phyloP scores from a whole-genome alignment of 2,329 filamentous ascomycete genomes.

The Colletotrichum camelliae region DNA sequence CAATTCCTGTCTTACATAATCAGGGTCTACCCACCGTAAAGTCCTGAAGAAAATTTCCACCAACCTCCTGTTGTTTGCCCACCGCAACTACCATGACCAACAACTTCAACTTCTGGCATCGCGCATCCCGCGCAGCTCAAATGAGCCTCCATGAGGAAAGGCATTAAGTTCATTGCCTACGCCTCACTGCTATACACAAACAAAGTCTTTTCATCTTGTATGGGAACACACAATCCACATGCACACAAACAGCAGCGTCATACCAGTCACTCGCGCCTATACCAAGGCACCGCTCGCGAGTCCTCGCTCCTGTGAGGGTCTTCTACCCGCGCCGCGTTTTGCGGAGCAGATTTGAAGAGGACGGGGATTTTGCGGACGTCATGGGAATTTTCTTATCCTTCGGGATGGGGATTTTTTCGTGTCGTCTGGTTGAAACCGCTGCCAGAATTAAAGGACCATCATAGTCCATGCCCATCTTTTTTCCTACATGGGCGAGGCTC shows the following conservation, averaged over 20 bases:
- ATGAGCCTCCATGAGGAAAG: not conserved
- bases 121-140: not conserved
- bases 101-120: not conserved
- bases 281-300: constrained; percentile 5
- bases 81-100: not conserved
- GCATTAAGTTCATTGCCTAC: not conserved
- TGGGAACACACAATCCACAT: not conserved
- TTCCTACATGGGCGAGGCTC: constrained; percentile 56
- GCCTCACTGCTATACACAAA: not conserved
- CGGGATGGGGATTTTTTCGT: too few species aligned
- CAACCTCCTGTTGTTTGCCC: accelerated
- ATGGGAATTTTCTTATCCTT: not conserved
- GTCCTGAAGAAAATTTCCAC: not conserved
- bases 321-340: constrained; percentile 23
- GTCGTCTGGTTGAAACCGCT: constrained; percentile 28
- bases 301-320: constrained; percentile 17
- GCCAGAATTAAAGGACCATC: constrained; percentile 56
- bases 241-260: constrained; percentile 13
- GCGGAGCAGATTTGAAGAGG: constrained; percentile 21
- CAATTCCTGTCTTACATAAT: not conserved
- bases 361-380: constrained; percentile 2
- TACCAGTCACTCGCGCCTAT: constrained; percentile 22
- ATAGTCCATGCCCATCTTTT: constrained; percentile 56
- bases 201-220: not conserved
- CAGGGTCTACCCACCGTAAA: not conserved